Conservation (phyloP, 2,329 filamentous ascomycete genomes). For the Madurella fahalii region DNA sequence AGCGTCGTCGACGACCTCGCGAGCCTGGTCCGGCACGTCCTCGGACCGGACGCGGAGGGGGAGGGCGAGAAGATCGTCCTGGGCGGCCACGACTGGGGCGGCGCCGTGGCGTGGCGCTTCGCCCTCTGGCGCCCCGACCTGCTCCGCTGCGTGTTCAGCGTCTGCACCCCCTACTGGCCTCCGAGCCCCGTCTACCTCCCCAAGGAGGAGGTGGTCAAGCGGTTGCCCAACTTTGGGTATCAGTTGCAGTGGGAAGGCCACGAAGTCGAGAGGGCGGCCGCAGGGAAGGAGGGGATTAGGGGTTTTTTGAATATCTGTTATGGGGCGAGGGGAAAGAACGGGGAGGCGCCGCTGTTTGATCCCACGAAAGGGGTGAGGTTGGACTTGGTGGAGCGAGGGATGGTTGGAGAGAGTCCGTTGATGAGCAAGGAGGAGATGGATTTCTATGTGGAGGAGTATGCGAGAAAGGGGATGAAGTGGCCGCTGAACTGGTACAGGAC, state of each 20-base stretch:
- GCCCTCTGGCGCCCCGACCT: conserved; percentile 70
- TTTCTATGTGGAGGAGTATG: conserved; percentile 70
- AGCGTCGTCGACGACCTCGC: conserved; percentile 70
- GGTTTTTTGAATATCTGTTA: conserved; percentile 69
- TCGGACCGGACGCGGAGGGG: conserved; percentile 52
- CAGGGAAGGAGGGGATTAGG: conserved; percentile 58
- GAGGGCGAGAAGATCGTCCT: conserved; percentile 58
- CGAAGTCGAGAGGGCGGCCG: conserved; percentile 57
- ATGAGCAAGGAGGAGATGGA: conserved; percentile 67
- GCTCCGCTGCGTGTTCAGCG: conserved; percentile 68
- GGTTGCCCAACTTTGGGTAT: conserved; percentile 70
- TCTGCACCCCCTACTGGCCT: conserved; percentile 71
- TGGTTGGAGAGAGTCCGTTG: conserved; percentile 53
- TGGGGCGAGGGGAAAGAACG: conserved; percentile 57
- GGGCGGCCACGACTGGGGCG: conserved; percentile 93
- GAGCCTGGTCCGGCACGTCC: conserved; percentile 59
- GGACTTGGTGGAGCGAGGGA: conserved; percentile 55
- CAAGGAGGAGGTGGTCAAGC: conserved; percentile 51
- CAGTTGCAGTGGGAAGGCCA: conserved; percentile 74
- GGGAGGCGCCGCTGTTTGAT: conserved; percentile 52
- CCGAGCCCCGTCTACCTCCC: conserved; percentile 51
- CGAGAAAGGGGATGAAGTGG: conserved; percentile 68
- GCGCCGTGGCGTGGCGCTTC: conserved; percentile 68
- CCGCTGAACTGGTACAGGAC: conserved; percentile 88
- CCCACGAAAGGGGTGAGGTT: conserved; percentile 54